These are phyloP conservation scores for Gilbertella persicaria DNA, from an alignment of 371 early-diverging fungal genomes.

Conservation along the genomic window DNA sequence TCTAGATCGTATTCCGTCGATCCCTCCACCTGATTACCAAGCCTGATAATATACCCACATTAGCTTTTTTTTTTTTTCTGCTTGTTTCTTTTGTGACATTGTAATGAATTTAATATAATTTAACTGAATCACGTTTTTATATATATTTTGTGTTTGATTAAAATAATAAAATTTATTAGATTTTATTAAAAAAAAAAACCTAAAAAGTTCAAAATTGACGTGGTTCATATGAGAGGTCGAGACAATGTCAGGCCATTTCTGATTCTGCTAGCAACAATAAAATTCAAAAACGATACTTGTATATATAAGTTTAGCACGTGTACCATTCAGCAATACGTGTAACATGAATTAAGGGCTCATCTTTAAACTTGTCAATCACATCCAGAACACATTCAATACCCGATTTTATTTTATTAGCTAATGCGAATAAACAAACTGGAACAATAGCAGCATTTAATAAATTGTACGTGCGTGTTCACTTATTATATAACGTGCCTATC, in stretches of 20 bases:
- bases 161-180: neutral
- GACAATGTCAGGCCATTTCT: slow-evolving; percentile 22
- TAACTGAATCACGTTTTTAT: neutral
- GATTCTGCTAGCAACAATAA: neutral
- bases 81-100: neutral
- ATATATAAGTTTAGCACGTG: slow-evolving; percentile 19
- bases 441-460: too few species aligned
- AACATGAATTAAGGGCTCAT: slow-evolving; percentile 17
- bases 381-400: neutral
- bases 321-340: slow-evolving; percentile 4
- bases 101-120: neutral
- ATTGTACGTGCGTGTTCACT: too few species aligned
- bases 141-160: slow-evolving; percentile 6
- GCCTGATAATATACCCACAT: slow-evolving; percentile 4
- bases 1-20: slow-evolving; percentile 40
- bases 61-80: neutral
- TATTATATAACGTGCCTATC: neutral
- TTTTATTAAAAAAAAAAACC: too few species aligned
- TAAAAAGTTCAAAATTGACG: too few species aligned
- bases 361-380: neutral
- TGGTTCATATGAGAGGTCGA: slow-evolving; percentile 15
- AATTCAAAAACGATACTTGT: slow-evolving; percentile 11
- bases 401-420: too few species aligned
- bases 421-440: too few species aligned
- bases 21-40: slow-evolving; percentile 43